phyloP scores from a whole-genome alignment of 805 yeast genomes.

The Pichia sporocuriosa region DNA sequence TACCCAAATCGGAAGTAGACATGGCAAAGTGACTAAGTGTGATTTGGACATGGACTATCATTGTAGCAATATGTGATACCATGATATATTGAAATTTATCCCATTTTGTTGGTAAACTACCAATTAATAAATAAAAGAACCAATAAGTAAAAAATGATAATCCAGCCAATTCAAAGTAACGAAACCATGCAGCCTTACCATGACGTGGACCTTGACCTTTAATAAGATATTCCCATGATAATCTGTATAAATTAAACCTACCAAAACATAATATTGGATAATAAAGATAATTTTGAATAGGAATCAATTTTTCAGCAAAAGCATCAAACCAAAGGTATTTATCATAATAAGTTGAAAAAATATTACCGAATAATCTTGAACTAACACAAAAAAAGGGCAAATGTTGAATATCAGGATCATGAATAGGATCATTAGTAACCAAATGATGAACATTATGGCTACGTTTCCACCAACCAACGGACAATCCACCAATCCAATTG shows the following conservation, averaged over 20 bases:
- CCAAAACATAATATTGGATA: slow-evolving; percentile 80
- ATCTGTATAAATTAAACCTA: slow-evolving; percentile 73
- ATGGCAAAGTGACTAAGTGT: slow-evolving; percentile 87
- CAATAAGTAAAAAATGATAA: slow-evolving; percentile 65
- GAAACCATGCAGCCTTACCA: slow-evolving; percentile 82
- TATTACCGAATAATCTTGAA: slow-evolving; percentile 55
- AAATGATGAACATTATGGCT: slow-evolving; percentile 92
- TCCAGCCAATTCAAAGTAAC: slow-evolving; percentile 73
- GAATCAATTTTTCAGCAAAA: slow-evolving; percentile 51
- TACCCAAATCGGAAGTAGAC: slow-evolving; percentile 85
- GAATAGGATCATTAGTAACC: slow-evolving; percentile 87
- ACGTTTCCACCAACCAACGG: slow-evolving; percentile 92
- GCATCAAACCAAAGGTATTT: slow-evolving; percentile 60
- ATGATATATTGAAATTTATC: slow-evolving; percentile 54
- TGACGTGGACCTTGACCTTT: slow-evolving; percentile 71
- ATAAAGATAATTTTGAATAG: slow-evolving; percentile 61
- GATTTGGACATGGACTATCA: slow-evolving; percentile 92
- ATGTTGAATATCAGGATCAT: slow-evolving; percentile 93
- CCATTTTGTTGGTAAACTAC: slow-evolving; percentile 44
- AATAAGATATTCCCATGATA: slow-evolving; percentile 73
- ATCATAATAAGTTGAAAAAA: slow-evolving; percentile 78
- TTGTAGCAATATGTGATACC: slow-evolving; percentile 73
- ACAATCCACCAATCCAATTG: slow-evolving; percentile 78
- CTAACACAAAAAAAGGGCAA: slow-evolving; percentile 87
- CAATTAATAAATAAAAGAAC: slow-evolving; percentile 67